Conservation (phyloP, 192 early-diverging fungal genomes). For the Globomyces pollinis-pini region DNA sequence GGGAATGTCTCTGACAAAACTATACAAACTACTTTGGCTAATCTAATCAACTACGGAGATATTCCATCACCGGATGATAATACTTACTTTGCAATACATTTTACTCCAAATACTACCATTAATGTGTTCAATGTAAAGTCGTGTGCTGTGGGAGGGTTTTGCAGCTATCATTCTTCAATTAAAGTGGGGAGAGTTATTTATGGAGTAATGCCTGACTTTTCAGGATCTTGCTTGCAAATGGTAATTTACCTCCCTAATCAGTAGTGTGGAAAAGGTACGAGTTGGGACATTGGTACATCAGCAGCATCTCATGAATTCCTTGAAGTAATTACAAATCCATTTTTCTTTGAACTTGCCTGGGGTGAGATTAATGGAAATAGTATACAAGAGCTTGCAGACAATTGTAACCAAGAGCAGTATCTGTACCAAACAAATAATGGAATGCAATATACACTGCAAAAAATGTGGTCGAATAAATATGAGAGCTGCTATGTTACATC, state of each 20-base stretch:
- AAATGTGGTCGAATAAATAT: too few species aligned
- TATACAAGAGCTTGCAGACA: too few species aligned
- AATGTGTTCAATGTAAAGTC: too few species aligned
- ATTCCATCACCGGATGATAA: constrained; percentile 19
- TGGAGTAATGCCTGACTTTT: background rate
- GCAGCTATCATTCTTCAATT: background rate
- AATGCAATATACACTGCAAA: too few species aligned
- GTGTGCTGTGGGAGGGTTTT: background rate
- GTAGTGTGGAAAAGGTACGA: background rate
- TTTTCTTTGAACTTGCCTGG: too few species aligned
- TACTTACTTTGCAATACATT: constrained; percentile 32
- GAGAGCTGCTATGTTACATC: too few species aligned
- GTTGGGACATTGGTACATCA: too few species aligned
- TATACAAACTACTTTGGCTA: background rate
- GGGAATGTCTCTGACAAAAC: background rate
- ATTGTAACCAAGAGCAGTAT: too few species aligned
- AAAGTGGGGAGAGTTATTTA: background rate
- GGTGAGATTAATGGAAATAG: too few species aligned
- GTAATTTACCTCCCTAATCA: background rate
- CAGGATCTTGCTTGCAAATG: background rate
- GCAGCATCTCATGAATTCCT: too few species aligned
- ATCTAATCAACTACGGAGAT: background rate
- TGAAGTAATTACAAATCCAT: too few species aligned
- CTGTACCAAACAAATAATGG: too few species aligned
- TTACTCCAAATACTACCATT: constrained; percentile 13